Evolutionary conservation across 2,329 filamentous ascomycete genomes (phyloP).

Genomic region (Xylariaceae sp.): DNA sequence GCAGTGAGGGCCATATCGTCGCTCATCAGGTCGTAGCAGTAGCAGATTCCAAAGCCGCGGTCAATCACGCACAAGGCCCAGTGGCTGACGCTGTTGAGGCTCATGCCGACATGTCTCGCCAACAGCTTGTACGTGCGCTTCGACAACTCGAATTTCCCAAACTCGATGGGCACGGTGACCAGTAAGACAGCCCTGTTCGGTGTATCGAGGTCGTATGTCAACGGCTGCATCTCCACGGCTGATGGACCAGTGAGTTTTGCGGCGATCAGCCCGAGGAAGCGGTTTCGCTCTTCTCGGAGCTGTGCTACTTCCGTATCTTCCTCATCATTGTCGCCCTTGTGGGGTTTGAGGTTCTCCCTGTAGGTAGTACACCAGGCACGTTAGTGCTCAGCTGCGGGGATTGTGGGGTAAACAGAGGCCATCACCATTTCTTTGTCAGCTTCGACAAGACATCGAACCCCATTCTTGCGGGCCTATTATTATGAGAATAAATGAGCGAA

Average conservation of each 20-base stretch:
- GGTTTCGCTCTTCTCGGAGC: constrained; percentile 27
- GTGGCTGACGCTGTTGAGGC: constrained; percentile 34
- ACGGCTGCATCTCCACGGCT: constrained; percentile 26
- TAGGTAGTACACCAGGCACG: constrained; percentile 3
- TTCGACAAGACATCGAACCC: constrained; percentile 26
- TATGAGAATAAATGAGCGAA: background rate
- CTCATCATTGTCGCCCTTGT: constrained; percentile 4
- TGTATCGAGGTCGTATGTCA: constrained; percentile 23
- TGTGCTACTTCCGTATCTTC: constrained; percentile 15
- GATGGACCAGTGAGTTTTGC: constrained; percentile 31
- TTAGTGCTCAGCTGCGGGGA: background rate
- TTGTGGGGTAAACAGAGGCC: background rate
- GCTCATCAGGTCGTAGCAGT: constrained; percentile 38
- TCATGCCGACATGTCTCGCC: constrained; percentile 36
- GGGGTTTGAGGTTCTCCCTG: constrained; percentile 10
- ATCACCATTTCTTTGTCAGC: constrained; percentile 24
- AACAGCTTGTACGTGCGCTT: constrained; percentile 32
- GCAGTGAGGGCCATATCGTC: constrained; percentile 34
- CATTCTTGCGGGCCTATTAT: constrained; percentile 5
- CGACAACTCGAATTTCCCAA: constrained; percentile 34
- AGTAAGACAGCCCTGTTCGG: constrained; percentile 32
- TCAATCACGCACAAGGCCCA: constrained; percentile 36
- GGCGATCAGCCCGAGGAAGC: constrained; percentile 26
- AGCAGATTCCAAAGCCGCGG: constrained; percentile 28
- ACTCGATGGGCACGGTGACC: constrained; percentile 35